Evolutionary conservation across 2,329 filamentous ascomycete genomes (phyloP).

Genomic region (Blastomyces parvus): DNA sequence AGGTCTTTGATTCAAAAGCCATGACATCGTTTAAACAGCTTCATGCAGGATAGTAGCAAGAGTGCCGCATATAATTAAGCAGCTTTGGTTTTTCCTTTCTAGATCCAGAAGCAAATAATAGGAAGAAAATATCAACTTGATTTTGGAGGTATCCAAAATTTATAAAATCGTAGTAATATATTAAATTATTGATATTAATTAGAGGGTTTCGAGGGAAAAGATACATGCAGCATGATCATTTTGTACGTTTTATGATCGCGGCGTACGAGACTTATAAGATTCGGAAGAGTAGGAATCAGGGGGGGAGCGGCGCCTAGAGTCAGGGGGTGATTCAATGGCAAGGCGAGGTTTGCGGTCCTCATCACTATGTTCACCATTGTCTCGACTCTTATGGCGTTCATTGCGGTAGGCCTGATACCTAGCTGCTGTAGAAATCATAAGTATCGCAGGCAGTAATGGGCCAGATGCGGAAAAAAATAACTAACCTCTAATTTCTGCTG

Average conservation of each 20-base stretch:
- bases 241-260: neutral
- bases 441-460: neutral
- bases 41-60: neutral
- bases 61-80: neutral
- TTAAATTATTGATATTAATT: neutral
- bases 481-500: constrained; percentile 69
- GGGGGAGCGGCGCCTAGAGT: neutral
- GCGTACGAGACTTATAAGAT: neutral
- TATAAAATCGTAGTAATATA: neutral
- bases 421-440: constrained; percentile 20
- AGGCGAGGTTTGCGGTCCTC: constrained; percentile 2
- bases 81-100: neutral
- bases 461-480: constrained; percentile 11
- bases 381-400: neutral
- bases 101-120: neutral
- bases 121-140: neutral
- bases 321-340: constrained; percentile 2
- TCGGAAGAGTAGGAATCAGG: constrained; percentile 1
- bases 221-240: neutral
- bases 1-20: neutral
- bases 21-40: neutral
- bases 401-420: constrained; percentile 3
- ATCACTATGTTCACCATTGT: neutral
- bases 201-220: neutral
- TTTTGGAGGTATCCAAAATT: neutral